Conservation (phyloP, 768 basidiomycete species). For the Coprinopsis strossmayeri region DNA sequence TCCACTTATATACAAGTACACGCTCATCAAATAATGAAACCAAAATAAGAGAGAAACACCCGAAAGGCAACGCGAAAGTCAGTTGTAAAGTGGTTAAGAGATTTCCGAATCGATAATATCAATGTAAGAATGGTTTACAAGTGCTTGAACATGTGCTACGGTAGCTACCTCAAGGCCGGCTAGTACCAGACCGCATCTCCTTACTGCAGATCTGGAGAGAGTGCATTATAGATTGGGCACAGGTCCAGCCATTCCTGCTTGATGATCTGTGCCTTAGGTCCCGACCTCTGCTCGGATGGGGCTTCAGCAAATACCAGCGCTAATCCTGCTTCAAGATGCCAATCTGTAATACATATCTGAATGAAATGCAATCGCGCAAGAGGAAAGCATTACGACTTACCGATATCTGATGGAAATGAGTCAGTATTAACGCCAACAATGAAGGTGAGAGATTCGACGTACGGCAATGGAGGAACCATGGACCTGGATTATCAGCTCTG, state of each 20-base stretch:
- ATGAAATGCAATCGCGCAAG: not conserved
- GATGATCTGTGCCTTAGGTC: constrained; percentile 20
- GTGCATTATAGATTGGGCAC: constrained; percentile 15
- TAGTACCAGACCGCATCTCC: no score
- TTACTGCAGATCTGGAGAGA: constrained; percentile 15
- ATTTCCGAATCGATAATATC: no score
- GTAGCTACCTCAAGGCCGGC: no score
- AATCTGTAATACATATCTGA: constrained; percentile 16
- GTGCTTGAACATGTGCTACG: no score
- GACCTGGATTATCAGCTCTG: constrained; percentile 21
- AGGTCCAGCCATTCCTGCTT: constrained; percentile 17
- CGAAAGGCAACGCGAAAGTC: no score
- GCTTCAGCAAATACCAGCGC: constrained; percentile 33
- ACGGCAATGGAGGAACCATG: constrained; percentile 23
- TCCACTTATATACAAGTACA: no score
- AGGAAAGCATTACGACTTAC: not conserved
- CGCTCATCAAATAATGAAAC: no score
- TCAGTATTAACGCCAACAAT: constrained; percentile 4
- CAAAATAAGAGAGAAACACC: no score
- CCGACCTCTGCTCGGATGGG: constrained; percentile 20
- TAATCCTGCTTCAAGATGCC: constrained; percentile 33
- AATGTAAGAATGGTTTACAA: no score
- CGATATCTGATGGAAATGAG: constrained; percentile 6
- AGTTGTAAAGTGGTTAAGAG: no score
- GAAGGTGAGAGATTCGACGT: not conserved